Conservation (phyloP, 352 stramenopile species). For the Phytophthora syringae region DNA sequence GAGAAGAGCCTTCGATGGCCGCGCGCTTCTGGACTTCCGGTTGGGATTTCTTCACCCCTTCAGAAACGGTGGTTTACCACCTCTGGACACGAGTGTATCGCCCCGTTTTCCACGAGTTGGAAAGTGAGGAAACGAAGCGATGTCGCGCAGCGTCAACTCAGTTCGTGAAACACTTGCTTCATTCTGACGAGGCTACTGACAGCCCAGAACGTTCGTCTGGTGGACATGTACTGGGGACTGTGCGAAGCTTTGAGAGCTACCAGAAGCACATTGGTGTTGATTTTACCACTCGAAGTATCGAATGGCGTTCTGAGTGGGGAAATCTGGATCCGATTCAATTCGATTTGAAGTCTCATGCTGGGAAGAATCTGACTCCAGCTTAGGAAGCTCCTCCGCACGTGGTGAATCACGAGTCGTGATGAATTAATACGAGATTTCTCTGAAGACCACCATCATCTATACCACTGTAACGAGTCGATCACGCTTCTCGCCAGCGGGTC, state of each 20-base stretch:
- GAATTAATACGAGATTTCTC: too few species aligned
- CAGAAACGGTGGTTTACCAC: slow-evolving; percentile 84
- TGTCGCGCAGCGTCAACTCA: slow-evolving; percentile 33
- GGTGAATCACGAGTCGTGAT: too few species aligned
- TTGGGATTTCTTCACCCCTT: slow-evolving; percentile 92
- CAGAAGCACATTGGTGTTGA: slow-evolving; percentile 59
- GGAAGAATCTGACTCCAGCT: slow-evolving; percentile 9
- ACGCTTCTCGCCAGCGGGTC: too few species aligned
- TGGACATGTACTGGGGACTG: slow-evolving; percentile 34
- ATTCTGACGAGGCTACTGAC: not conserved
- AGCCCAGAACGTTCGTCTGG: slow-evolving; percentile 7
- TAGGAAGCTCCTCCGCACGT: too few species aligned
- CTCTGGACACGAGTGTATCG: slow-evolving; percentile 88
- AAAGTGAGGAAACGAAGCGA: slow-evolving; percentile 38
- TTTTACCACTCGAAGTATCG: slow-evolving; percentile 45
- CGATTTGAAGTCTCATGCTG: slow-evolving; percentile 41
- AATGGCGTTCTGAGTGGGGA: slow-evolving; percentile 68
- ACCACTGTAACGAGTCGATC: too few species aligned
- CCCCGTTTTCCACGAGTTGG: slow-evolving; percentile 77
- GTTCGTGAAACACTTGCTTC: slow-evolving; percentile 39
- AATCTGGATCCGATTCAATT: slow-evolving; percentile 68
- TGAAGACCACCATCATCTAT: too few species aligned
- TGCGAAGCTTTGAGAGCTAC: slow-evolving; percentile 55
- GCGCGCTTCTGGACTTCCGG: slow-evolving; percentile 90
- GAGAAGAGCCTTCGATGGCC: slow-evolving; percentile 93